phyloP scores from a whole-genome alignment of 257 asterid genomes.

The Plectranthus barbatus region DNA sequence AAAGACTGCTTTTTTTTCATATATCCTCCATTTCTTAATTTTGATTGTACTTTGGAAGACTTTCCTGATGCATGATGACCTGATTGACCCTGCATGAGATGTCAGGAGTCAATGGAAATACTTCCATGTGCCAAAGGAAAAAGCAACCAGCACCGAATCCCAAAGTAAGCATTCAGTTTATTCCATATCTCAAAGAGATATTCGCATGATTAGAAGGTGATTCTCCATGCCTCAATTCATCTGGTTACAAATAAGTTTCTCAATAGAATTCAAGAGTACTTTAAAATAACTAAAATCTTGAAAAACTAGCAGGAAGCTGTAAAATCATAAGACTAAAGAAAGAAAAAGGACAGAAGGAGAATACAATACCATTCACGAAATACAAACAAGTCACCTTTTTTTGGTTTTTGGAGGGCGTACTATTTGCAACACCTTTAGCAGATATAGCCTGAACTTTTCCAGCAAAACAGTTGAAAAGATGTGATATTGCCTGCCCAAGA shows the following conservation, averaged over 20 bases:
- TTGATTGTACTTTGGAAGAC: constrained; percentile 41
- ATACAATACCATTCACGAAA: not conserved
- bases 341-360: not conserved
- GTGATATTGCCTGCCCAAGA: constrained; percentile 65
- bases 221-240: not conserved
- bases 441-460: constrained; percentile 46
- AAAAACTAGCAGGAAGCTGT: not conserved
- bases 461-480: constrained; percentile 65
- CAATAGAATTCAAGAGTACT: not conserved
- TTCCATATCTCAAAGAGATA: not conserved
- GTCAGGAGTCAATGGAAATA: not conserved
- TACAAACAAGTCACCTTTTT: constrained; percentile 40
- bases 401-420: constrained; percentile 42
- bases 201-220: not conserved
- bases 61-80: constrained; percentile 43
- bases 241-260: not conserved
- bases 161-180: not conserved
- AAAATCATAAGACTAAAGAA: not conserved
- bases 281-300: not conserved
- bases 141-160: not conserved
- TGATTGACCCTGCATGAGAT: constrained; percentile 42
- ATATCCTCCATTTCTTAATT: constrained; percentile 36
- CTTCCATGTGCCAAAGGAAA: not conserved
- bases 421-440: constrained; percentile 37
- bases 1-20: constrained; percentile 49